Base-by-base conservation (phyloP, 768 basidiomycete species). In the Agaricus blazei region DNA sequence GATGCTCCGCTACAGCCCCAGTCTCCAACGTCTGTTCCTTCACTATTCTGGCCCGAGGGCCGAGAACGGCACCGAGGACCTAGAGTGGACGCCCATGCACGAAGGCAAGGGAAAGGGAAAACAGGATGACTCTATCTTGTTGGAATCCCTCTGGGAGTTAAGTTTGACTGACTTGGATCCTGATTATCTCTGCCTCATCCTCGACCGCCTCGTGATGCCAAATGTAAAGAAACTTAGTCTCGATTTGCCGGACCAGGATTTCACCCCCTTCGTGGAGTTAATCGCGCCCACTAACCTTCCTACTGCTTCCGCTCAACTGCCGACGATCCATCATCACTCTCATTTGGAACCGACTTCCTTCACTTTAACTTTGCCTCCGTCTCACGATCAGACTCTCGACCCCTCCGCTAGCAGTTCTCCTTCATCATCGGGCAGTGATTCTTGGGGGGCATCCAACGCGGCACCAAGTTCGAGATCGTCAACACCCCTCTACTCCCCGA, bases 1-100 rank as follows among this genome's bases (percentile, higher is more conserved):
- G 38, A 81, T 84, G 70, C 71, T 85, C n/a, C 72, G 72, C 27
- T 63, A 64, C 19, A 80, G 79, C 58, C 79, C 81, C 6, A 63
- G 70, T 27, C 70, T 83, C 49, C 67, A 70, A 48, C 75, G 70
- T 4, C 71, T 84, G 26, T 73, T 72, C 37, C 66, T 86, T 28
- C 79, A 82, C 64, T 85, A 84, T 63, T 83, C 83, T 24, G 84
- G 84, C 29, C 83, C 84, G 2, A 67, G 65, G 51, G 58, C 62
- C 4, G 63, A 66, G 24, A 61, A 70, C 48, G 65, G 67, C 7
- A 73, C 72, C 58, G 66, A 70, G 27, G 69, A 64, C 34, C 63
- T 70, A 23, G 65, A 64, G 26, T 77, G 77, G 76, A 55, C 54
- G 26, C 28, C 54, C n/a, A 14, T 48, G 5, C 65, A 68, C 12